Base-by-base conservation (phyloP, 1,139 yeast species). In the Protomyces inouyei region DNA sequence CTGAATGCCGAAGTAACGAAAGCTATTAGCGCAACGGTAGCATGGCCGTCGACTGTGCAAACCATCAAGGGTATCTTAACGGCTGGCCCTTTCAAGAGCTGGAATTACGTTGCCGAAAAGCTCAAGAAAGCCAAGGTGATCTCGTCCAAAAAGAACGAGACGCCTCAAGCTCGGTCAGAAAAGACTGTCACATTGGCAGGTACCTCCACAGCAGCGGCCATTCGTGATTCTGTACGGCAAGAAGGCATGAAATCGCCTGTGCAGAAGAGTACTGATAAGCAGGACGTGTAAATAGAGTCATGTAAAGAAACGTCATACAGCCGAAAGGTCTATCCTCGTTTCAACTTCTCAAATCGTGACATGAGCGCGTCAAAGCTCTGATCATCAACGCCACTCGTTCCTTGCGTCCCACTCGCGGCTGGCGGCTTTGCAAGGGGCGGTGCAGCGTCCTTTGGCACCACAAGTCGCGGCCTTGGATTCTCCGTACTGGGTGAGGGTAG, bases 41-140 rank as follows among this genome's bases (percentile, higher is more conserved):
- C 82, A 37, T 76, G 79, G 70, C 88, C 95, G 12, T 88, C 96
- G 16, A 72, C 87, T 12, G 75, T 84, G 14, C 98, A 95, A 75
- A 84, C 90, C 37, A 70, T 85, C 23, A 91, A 92, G 73, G 98
- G 99, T 0, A 71, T 93, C 3, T 77, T 88, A 51, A 90, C 96
- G 2, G 97, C 98, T 0, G 98, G 99, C 0, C 65, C 89, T 0
- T 73, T 79, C 37, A 87, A 88, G 73, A 85, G 95, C 18, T 73
- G 84, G 56, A 82, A 80, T 69, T 93, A 93, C 75, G 93, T 96
- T 3, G 76, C 83, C 73, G 97, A 92, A 64, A 93, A 93, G 75
- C 70, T 78, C 36, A 67, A 71, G 43, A 78, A 78, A 38, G 59
- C 60, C 14, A 61, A 18, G 43, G 25, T 14, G 43, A 12, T 37